A percentile compares a stretch with the other conserved stretches of the same genome.
Evolutionary conservation across 768 basidiomycete genomes (phyloP).

Genomic region (Leccinellum luteum): DNA sequence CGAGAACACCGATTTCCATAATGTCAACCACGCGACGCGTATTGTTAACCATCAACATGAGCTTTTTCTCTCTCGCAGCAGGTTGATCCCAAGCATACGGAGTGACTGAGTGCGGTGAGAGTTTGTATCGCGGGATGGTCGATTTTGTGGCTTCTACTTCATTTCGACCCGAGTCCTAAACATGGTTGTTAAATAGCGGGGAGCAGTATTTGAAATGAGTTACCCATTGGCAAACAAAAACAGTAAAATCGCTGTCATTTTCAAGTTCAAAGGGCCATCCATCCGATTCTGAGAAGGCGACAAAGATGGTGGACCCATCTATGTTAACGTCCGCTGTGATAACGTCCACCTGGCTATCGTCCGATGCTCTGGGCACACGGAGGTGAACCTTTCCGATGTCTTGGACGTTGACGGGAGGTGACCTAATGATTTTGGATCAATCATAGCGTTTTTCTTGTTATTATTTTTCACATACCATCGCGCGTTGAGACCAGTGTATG

Average conservation of each 20-base stretch:
- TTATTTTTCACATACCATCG: slow-evolving; percentile 60
- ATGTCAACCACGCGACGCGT: slow-evolving; percentile 74
- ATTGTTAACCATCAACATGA: slow-evolving; percentile 62
- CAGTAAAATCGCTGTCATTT: slow-evolving; percentile 75
- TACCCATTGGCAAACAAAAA: slow-evolving; percentile 77
- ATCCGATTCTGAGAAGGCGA: slow-evolving; percentile 63
- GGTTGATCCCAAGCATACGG: slow-evolving; percentile 95
- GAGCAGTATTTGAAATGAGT: slow-evolving; percentile 3
- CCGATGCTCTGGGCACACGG: slow-evolving; percentile 50
- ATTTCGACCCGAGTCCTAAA: slow-evolving; percentile 45
- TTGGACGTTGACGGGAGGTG: slow-evolving; percentile 86
- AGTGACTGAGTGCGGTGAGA: slow-evolving; percentile 51
- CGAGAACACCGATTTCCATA: slow-evolving; percentile 90
- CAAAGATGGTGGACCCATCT: slow-evolving; percentile 85
- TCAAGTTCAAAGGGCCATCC: slow-evolving; percentile 90
- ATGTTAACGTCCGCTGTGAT: slow-evolving; percentile 77
- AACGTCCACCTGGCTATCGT: slow-evolving; percentile 46
- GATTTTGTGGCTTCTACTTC: slow-evolving; percentile 40
- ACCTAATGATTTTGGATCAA: slow-evolving; percentile 50
- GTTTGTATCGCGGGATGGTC: slow-evolving; percentile 44
- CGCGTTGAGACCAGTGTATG: slow-evolving; percentile 81
- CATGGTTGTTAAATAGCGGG: slow-evolving; percentile 20
- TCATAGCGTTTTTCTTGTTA: background rate
- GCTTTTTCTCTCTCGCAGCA: slow-evolving; percentile 75
- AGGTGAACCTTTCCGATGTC: slow-evolving; percentile 85